Evolutionary conservation across 768 basidiomycete genomes (phyloP), one percentile per base, ranked within the genome.

Genomic region (Paxillus ammoniavirescens): DNA sequence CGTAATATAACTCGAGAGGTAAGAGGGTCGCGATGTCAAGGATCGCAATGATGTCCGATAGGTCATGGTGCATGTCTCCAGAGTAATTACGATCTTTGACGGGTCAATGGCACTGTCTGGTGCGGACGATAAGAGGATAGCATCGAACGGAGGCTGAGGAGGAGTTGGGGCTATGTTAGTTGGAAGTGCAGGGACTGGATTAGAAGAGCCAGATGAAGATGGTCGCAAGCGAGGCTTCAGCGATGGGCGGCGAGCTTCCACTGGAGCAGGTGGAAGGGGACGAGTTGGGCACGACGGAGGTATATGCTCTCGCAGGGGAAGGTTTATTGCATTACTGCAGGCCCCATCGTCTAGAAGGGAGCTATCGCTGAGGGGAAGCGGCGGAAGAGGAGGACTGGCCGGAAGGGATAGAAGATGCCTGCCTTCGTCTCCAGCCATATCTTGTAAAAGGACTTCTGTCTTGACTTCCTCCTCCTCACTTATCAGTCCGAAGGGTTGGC

Each of bases 41-140:
- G 91, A 89, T 17, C 74, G 73, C 49, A 90, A 67, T 0, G 86
- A 87, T 4, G 89, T 89, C 53, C 80, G 79, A 62, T 82, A 78
- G 0, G 83, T 82, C 30, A 73, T 62, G 0, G 88, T 88, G 58
- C 82, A 83, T 14, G 91, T 91, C 69, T 93, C 90, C 43, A 93
- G 59, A 3, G 83, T 82, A 46, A 93, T 77, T 47, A 92, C 82
- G 33, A 84, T 71, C 59, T 82, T 83, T 9, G 80, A 77, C 9
- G 79, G 78, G 59, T 91, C 83, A 10, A 81, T 62, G 7, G 65
- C 62, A 40, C 72, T 65, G 5, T 72, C 67, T 9, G 86, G 84
- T 2, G 77, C 68, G 18, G 82, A 70, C 1, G 86, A 86, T 30
- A 93, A 65, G 5, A 91, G 77, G 49, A 91, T 78, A 3, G 86